A percentile compares a stretch with the other conserved stretches of the same genome.
Evolutionary conservation across 352 stramenopile species (phyloP).

Genomic region (Pythium oligandrum): DNA sequence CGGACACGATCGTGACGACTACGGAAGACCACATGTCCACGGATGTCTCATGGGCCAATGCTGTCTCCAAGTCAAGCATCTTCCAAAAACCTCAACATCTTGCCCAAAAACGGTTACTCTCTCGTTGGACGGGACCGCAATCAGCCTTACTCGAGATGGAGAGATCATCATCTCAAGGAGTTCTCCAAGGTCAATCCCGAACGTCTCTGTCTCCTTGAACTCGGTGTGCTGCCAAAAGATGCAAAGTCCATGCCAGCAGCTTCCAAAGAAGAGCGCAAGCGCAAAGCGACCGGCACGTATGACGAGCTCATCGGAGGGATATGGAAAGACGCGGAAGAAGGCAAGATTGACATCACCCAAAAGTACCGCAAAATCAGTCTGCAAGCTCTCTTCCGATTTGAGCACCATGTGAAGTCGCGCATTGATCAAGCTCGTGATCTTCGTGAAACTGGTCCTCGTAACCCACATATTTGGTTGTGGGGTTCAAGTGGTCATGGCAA

Average conservation of each 20-base stretch:
- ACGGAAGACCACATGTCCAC: neutral
- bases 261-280: neutral
- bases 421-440: neutral
- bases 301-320: neutral
- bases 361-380: neutral
- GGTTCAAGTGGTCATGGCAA: constrained; percentile 2
- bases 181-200: neutral
- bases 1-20: no score
- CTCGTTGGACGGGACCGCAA: neutral
- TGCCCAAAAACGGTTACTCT: neutral
- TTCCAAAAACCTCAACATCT: neutral
- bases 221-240: neutral
- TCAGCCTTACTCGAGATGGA: neutral
- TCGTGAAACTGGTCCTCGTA: neutral
- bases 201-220: no score
- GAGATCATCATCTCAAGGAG: neutral
- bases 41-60: neutral
- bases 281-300: neutral
- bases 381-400: no score
- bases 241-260: neutral
- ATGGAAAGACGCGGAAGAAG: neutral
- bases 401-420: neutral
- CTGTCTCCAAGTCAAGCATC: neutral
- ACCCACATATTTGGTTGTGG: constrained; percentile 5
- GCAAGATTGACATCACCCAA: neutral